Evolutionary conservation across 352 stramenopile genomes (phyloP).

Genomic region (Pythium monospermum): DNA sequence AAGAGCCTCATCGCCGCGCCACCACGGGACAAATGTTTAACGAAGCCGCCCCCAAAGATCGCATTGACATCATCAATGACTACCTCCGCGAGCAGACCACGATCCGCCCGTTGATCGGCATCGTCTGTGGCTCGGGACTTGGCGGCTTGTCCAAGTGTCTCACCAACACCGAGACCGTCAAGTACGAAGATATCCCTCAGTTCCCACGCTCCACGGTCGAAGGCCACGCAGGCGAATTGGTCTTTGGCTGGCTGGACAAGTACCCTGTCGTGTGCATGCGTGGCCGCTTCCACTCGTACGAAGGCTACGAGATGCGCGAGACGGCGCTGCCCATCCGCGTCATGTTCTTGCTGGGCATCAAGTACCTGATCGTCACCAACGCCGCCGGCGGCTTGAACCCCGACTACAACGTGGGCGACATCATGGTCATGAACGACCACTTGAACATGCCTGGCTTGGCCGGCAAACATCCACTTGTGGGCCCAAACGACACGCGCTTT

Average conservation of each 20-base stretch:
- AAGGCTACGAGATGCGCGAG: constrained; percentile 94
- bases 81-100: constrained; percentile 55
- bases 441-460: constrained; percentile 92
- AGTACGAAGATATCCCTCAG: constrained; percentile 92
- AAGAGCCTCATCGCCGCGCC: constrained; percentile 32
- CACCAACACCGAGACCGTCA: constrained; percentile 83
- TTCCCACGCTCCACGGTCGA: constrained; percentile 93
- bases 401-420: constrained; percentile 93
- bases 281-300: constrained; percentile 96
- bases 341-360: constrained; percentile 94
- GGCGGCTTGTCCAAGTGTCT: constrained; percentile 89
- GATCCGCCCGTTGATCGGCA: constrained; percentile 55
- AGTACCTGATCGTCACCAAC: constrained; percentile 96
- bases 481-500: constrained; percentile 94
- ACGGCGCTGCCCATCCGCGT: constrained; percentile 93
- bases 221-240: constrained; percentile 93
- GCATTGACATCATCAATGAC: constrained; percentile 75
- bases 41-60: constrained; percentile 54
- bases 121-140: constrained; percentile 95
- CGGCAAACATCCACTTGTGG: constrained; percentile 92
- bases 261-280: constrained; percentile 91
- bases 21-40: constrained; percentile 65
- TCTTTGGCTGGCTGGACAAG: constrained; percentile 90
- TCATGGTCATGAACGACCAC: constrained; percentile 97
- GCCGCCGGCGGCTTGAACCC: constrained; percentile 93